phyloP scores from a whole-genome alignment of 2,329 filamentous ascomycete genomes.

The Aspergillus tanneri region DNA sequence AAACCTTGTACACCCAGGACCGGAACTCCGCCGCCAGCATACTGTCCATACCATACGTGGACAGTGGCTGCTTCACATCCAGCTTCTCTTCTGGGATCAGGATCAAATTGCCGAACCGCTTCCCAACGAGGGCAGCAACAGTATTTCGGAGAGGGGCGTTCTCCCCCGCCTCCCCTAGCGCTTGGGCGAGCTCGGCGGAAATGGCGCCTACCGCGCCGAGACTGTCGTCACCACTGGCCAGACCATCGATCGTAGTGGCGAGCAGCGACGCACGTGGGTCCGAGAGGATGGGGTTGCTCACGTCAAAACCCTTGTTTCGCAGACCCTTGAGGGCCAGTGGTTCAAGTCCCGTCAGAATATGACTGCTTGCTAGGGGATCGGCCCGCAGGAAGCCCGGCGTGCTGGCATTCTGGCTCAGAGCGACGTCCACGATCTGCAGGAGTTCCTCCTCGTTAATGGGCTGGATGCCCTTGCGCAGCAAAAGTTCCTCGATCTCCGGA shows the following conservation, averaged over 20 bases:
- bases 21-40: slow-evolving; percentile 29
- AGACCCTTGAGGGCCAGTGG: not conserved
- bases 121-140: not conserved
- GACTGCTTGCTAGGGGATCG: not conserved
- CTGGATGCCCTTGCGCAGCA: slow-evolving; percentile 6
- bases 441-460: slow-evolving; percentile 7
- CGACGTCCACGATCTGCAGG: slow-evolving; percentile 10
- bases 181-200: not conserved
- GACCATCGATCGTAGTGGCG: not conserved
- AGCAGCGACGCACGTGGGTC: slow-evolving; percentile 9
- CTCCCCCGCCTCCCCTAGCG: not conserved
- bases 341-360: slow-evolving; percentile 11
- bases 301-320: slow-evolving; percentile 8
- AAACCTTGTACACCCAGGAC: slow-evolving; percentile 19
- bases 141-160: not conserved
- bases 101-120: not conserved
- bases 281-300: slow-evolving; percentile 3
- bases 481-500: slow-evolving; percentile 8
- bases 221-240: not conserved
- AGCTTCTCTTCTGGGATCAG: not conserved
- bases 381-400: not conserved
- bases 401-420: not conserved
- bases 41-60: slow-evolving; percentile 23
- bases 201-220: not conserved
- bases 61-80: slow-evolving; percentile 2